These are phyloP conservation scores for Macrocybe sp. DNA, from an alignment of 1,284 basidiomycete genomes.

Conservation along the genomic window DNA sequence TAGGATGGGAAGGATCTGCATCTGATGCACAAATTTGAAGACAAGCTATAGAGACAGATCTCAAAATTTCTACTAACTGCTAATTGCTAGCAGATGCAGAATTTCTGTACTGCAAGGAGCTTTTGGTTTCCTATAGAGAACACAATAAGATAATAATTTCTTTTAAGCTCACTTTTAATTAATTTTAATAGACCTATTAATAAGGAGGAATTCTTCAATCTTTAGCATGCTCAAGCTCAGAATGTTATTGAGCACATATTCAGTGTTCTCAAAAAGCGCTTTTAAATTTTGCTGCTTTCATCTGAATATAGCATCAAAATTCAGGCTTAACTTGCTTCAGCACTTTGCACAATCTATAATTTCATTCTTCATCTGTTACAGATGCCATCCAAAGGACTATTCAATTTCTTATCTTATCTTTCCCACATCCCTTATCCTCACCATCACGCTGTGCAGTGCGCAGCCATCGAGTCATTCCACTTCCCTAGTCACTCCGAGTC, in stretches of 20 bases:
- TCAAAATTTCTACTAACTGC: neutral
- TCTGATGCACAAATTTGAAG: neutral
- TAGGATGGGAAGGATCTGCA: neutral
- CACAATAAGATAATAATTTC: neutral
- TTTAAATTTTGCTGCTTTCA: constrained; percentile 11
- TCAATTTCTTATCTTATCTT: too few species aligned
- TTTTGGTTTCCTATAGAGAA: neutral
- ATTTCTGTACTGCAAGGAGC: neutral
- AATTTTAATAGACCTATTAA: constrained; percentile 18
- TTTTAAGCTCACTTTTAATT: neutral
- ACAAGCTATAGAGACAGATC: neutral
- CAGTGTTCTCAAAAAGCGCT: constrained; percentile 25
- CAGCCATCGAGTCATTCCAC: too few species aligned
- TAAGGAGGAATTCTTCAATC: constrained; percentile 27
- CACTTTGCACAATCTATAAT: constrained; percentile 21
- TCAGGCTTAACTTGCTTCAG: constrained; percentile 16
- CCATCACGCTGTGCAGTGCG: too few species aligned
- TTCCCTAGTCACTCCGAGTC: too few species aligned
- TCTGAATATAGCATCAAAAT: constrained; percentile 9
- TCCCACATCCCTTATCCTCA: too few species aligned
- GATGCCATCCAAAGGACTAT: too few species aligned
- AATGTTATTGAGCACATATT: constrained; percentile 30
- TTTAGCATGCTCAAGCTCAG: constrained; percentile 19
- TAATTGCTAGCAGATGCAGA: too few species aligned
- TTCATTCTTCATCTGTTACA: constrained; percentile 14